These are phyloP conservation scores for Pouteria glomerata DNA, from an alignment of 148 eudicot species.

Conservation along the genomic window DNA sequence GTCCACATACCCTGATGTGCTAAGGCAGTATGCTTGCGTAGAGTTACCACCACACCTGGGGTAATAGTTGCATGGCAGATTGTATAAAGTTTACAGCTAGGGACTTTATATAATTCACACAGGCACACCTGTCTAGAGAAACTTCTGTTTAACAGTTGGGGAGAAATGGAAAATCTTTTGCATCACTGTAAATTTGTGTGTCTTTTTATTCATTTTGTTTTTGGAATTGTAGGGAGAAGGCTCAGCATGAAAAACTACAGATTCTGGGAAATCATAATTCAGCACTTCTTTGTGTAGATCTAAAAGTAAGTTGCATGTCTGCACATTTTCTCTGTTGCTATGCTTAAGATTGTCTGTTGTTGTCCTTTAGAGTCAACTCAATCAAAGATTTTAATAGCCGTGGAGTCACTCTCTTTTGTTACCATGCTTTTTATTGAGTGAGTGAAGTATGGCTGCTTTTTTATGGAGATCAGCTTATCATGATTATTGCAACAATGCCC, in stretches of 20 bases:
- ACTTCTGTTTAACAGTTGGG: background rate
- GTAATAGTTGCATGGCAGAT: background rate
- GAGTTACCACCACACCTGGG: background rate
- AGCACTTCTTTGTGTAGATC: conserved; percentile 53
- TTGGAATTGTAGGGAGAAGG: conserved; percentile 56
- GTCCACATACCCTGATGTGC: background rate
- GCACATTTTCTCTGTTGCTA: background rate
- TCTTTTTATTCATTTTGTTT: background rate
- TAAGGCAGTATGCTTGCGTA: background rate
- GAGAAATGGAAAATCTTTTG: conserved; percentile 13
- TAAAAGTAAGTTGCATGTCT: conserved; percentile 51
- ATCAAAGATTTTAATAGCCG: background rate
- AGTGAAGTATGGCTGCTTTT: background rate
- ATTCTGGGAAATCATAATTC: conserved; percentile 61
- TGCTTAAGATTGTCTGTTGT: background rate
- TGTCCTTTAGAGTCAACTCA: background rate
- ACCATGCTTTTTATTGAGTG: background rate
- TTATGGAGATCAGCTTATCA: background rate
- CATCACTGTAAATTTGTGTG: background rate
- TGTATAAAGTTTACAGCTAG: background rate
- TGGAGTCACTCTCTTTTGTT: background rate
- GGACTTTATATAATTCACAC: background rate
- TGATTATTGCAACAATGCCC: background rate
- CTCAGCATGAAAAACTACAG: conserved; percentile 48
- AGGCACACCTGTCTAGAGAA: background rate